Base-by-base conservation (phyloP, 768 basidiomycete genomes). In the Sarcodon sp. region DNA sequence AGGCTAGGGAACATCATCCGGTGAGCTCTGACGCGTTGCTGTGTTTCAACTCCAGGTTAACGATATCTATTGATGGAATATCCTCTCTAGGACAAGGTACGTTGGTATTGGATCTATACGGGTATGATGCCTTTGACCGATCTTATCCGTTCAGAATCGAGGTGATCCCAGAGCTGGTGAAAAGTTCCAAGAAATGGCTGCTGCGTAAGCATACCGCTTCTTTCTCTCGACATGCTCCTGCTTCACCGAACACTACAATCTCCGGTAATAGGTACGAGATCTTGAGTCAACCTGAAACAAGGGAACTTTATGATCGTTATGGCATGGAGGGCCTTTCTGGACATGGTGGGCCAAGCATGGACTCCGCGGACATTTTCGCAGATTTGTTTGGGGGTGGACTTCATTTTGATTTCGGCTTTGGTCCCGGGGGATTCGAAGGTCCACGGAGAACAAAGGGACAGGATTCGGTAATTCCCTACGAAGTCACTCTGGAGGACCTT, bases 1-100 rank as follows among this genome's bases (percentile, higher is more conserved):
- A 91, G 85, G 90, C 90, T 33, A 89, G 83, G 60, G 78, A 87
- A 59, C 83, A 87, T 54, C 89, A 92, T 62, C 90, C 90, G 39
- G 87, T 90, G 64, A 59, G 79, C 67, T 46, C 41, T 27, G 43
- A 13, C 36, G 33, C 34, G 32, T 45, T 18, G 35, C 46, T 50
- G 33, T 49, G 27, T n/a, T 36, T 44, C 33, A 36, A 35, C 34
- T 50, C 13, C 16, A 48, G 52, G 41, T 47, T 47, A 31, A 33
- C 44, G 21, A 27, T 55, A 33, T 48, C 44, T 46, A 35, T 50
- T 36, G 18, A 43, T 50, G 43, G 63, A 55, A 41, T 46, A 53
- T 44, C 41, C 47, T 38, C 33, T 53, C 7, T 56, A 87, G 85
- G 85, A 87, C 65, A 87, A 85, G 68, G 83, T 79, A 60, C 43